These are phyloP conservation scores for Trichoderma orchidacearum DNA, from an alignment of 495 filamentous ascomycete species.

Conservation along the genomic window DNA sequence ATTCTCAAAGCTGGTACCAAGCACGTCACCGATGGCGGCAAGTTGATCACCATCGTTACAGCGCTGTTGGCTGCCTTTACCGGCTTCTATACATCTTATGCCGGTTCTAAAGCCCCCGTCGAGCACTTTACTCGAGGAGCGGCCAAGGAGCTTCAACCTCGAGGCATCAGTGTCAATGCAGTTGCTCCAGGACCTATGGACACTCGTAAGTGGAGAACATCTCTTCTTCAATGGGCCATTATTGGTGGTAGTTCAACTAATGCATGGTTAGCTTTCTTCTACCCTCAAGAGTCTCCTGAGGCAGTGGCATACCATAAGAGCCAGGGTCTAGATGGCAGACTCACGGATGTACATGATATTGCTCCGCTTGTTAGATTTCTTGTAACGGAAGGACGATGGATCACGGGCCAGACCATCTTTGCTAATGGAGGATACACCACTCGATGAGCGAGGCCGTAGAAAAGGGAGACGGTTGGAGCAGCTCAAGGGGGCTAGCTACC, in stretches of 20 bases:
- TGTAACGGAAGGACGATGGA: no score
- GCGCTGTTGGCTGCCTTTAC: constrained; percentile 23
- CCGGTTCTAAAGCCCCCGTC: constrained; percentile 24
- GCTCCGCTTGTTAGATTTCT: no score
- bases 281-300: no score
- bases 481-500: no score
- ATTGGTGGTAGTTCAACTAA: background rate
- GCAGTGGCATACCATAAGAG: no score
- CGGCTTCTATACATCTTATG: constrained; percentile 25
- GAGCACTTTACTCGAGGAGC: constrained; percentile 27
- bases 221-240: background rate
- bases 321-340: no score
- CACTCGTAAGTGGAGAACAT: constrained; percentile 18
- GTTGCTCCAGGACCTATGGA: constrained; percentile 32
- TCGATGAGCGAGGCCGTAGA: no score
- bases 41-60: constrained; percentile 26
- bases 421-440: no score
- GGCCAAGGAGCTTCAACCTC: constrained; percentile 24
- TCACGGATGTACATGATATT: no score
- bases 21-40: constrained; percentile 20
- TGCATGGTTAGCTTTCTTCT: background rate
- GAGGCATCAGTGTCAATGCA: no score
- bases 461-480: no score
- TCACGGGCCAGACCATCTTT: no score
- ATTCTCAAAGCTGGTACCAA: constrained; percentile 19